Evolutionary conservation across 73 alveolate genomes (phyloP), one percentile per base, ranked within the genome.

Genomic region (Paramecium primaurelia): DNA sequence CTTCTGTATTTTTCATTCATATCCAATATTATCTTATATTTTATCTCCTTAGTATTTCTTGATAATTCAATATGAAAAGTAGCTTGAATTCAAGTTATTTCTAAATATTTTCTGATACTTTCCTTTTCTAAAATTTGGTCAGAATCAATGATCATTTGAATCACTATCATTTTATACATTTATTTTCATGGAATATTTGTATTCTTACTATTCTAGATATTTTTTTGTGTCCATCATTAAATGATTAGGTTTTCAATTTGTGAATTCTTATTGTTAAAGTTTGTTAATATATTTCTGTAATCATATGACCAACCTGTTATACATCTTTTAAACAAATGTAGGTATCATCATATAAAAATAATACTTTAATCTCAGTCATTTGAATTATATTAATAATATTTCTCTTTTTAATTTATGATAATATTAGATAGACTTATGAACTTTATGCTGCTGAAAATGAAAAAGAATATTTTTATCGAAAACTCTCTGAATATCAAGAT

Each of bases 1-100:
- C 91, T 80, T 18, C 49, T 49, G 45, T 80, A 80, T 80, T 49
- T 42, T 47, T 80, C 45, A 20, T 80, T 59, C 91, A 80, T 80
- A 26, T 47, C 75, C 45, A 45, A 80, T 45, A 80, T 18, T 20
- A 44, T 42, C 58, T 32, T 40, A 45, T 28, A 32, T 8, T 80
- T 54, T 45, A 44, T 42, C 14, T 80, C 91, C 77, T 45, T 6
- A 59, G 91, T 22, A 40, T 77, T 77, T 22, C 73, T 80, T 42
- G 77, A 80, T 80, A 80, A 47, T 3, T 34, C 25, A 28, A 80
- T 34, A 44, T 80, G 77, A 8, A 32, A 36, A 20, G 77, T 77
- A 26, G 45, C 32, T 18, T 42, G 32, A 80, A 80, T 36, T 80
- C 91, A 44, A 68, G 73, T 45, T 80, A 25, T 2, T 45, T 26